Evolutionary conservation across 805 yeast species (phyloP), one percentile per base, ranked within the genome.

Genomic region (Candida verbasci): DNA sequence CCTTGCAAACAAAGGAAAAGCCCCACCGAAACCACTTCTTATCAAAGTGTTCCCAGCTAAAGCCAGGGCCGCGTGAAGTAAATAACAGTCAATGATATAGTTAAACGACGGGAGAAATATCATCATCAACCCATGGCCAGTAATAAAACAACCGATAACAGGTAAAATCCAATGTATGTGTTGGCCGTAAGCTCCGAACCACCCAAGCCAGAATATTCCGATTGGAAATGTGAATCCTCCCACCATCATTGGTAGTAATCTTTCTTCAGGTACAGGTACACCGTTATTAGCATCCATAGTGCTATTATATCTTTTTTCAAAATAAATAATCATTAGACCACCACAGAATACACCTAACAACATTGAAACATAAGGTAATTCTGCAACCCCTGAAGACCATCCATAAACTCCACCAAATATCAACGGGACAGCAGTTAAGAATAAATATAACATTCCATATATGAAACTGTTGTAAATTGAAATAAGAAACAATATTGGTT

Each of bases 141-240:
- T 43, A 31, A 52, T 50, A 1, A 63, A 52, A 3, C 78, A 76
- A 37, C 75, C 69, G 15, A 73, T 46, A 7, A 65, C 64, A n/a
- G 78, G 68, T 6, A 79, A 82, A 30, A 79, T 80, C 91, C 91
- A 88, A 53, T 82, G 95, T 25, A 86, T 76, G n/a, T 60, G 59
- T 24, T 80, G 58, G 33, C 75, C 80, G 58, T 80, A 88, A 44
- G 76, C 73, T 53, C 95, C 96, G 8, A 91, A 67, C 96, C 96
- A 88, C 39, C 85, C 76, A 56, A 88, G 70, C 95, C 95, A 84
- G 50, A 87, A 70, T 43, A 87, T 65, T 36, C 96, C 96, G 36
- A 77, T 66, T 20, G 94, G 82, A 65, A 88, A 86, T 7, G 72
- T 53, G 37, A 85, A 45, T 17, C 81, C 79, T 22, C 95, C 89